phyloP scores from a whole-genome alignment of 2,329 filamentous ascomycete species.

The Aspergillus sp. region DNA sequence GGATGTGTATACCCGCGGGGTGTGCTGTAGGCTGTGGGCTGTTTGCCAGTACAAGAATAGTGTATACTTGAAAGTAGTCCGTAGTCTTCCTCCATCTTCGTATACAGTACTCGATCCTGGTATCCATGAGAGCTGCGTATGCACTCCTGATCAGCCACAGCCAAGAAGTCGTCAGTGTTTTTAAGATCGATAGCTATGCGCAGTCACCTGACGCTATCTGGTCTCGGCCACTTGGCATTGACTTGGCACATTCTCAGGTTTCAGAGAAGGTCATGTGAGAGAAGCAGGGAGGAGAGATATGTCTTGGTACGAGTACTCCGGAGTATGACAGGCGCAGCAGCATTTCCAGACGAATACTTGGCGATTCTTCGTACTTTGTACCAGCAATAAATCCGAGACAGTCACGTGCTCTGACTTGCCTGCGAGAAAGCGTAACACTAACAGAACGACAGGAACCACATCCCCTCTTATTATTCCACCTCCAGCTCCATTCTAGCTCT shows the following conservation, averaged over 20 bases:
- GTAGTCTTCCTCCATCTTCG: too few species aligned
- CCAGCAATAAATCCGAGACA: background rate
- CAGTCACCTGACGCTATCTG: background rate
- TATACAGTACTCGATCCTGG: too few species aligned
- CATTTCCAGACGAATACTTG: background rate
- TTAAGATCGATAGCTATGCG: background rate
- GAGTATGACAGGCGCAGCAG: background rate
- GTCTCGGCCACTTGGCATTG: background rate
- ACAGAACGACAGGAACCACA: background rate
- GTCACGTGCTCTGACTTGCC: constrained; percentile 14
- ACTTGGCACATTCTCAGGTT: background rate
- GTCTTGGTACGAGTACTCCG: background rate
- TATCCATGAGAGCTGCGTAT: too few species aligned
- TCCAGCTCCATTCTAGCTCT: background rate
- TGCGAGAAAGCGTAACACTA: constrained; percentile 5
- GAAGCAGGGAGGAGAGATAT: background rate
- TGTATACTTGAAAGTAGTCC: too few species aligned
- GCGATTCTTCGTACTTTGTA: background rate
- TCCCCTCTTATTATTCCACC: background rate
- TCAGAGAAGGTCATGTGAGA: too few species aligned
- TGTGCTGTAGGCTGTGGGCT: background rate
- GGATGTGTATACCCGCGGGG: constrained; percentile 7
- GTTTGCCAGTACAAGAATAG: background rate
- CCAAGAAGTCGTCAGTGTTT: background rate
- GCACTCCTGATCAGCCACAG: too few species aligned